Percentiles rank a stretch among this genome's conserved stretches.
Evolutionary conservation across 805 yeast species (phyloP).

Genomic region (Yarrowia sp.): DNA sequence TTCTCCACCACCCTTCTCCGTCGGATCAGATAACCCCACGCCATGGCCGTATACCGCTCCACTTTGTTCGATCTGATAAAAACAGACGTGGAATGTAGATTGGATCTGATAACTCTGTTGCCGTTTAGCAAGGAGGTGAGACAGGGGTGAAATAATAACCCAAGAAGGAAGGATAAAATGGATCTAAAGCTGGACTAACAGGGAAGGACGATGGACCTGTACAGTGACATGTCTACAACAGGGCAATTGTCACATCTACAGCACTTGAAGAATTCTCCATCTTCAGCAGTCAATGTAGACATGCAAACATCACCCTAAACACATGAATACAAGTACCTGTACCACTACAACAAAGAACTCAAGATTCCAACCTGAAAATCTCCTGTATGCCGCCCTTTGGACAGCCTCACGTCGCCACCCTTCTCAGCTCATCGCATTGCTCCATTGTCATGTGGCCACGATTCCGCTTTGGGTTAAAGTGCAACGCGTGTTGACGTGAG

Average conservation of each 20-base stretch:
- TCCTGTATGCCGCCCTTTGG: too few species aligned
- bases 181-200: too few species aligned
- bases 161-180: neutral
- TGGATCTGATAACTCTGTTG: constrained; percentile 26
- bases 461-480: constrained; percentile 21
- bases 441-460: constrained; percentile 11
- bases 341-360: too few species aligned
- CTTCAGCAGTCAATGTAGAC: too few species aligned
- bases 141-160: constrained; percentile 12
- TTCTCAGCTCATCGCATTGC: constrained; percentile 28
- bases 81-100: constrained; percentile 1
- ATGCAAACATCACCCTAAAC: too few species aligned
- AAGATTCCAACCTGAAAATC: too few species aligned
- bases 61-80: constrained; percentile 2
- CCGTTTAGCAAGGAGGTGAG: constrained; percentile 17
- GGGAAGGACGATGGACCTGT: too few species aligned
- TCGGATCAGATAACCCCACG: neutral
- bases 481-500: constrained; percentile 3
- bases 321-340: too few species aligned
- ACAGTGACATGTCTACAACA: too few species aligned
- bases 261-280: too few species aligned
- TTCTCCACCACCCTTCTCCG: too few species aligned
- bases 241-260: too few species aligned
- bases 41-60: neutral
- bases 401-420: neutral